Percentiles rank a stretch among this genome's conserved stretches.
Conservation (phyloP, 495 filamentous ascomycete species). For the Echria macrotheca region DNA sequence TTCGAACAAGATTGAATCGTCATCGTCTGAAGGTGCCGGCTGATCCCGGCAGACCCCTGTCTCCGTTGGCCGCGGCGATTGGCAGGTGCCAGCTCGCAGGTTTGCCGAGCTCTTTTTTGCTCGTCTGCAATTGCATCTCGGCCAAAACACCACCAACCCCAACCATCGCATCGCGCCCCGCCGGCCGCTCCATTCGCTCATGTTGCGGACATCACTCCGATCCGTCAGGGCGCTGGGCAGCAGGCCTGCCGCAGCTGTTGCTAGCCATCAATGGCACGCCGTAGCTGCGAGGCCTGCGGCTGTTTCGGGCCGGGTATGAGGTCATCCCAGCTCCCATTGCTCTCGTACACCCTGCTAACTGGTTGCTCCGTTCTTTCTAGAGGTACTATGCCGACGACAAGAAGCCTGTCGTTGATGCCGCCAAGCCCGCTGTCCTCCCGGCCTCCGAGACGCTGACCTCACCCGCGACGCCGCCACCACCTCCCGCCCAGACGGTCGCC, state of each 20-base stretch:
- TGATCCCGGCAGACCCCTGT: conserved; percentile 5
- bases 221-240: conserved; percentile 50
- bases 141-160: conserved; percentile 32
- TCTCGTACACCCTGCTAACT: neutral
- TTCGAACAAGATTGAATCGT: neutral
- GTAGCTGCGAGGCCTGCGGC: conserved; percentile 28
- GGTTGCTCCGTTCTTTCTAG: conserved; percentile 27
- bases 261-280: conserved; percentile 53
- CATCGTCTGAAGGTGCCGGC: neutral
- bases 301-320: conserved; percentile 29
- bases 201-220: conserved; percentile 63
- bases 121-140: conserved; percentile 38
- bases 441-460: conserved; percentile 51
- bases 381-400: conserved; percentile 55
- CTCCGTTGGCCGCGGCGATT: conserved; percentile 7
- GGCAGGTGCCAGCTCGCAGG: conserved; percentile 21
- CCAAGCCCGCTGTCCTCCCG: conserved; percentile 51
- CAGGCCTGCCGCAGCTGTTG: conserved; percentile 42
- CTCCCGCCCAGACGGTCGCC: conserved; percentile 37
- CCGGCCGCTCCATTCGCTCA: conserved; percentile 51
- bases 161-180: conserved; percentile 32
- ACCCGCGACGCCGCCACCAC: conserved; percentile 42
- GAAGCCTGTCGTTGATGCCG: conserved; percentile 40
- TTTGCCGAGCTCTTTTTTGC: conserved; percentile 40
- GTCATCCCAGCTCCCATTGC: conserved; percentile 16